Base-by-base conservation (phyloP, 441 rosid species). In the Erodium moschatum region DNA sequence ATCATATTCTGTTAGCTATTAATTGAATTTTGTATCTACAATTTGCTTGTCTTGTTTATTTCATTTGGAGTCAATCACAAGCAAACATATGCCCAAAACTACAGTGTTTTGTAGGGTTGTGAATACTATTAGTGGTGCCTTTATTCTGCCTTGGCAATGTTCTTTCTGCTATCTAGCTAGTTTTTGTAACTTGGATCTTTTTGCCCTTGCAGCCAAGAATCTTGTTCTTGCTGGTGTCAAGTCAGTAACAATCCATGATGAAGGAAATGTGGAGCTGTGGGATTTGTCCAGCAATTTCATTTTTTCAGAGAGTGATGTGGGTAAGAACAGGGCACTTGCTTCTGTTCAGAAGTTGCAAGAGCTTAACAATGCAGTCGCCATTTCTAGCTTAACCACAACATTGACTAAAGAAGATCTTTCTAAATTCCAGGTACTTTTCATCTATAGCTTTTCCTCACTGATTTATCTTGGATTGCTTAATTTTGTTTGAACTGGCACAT, bases 161-260 rank as follows among this genome's bases (percentile, higher is more conserved):
- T 24, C 27, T 24, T 24, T 24, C 27, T 24, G 27, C 27, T 24
- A 2, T 24, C 27, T 24, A 24, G 27, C 38, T 3, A 50, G 19
- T n/a, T 6, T 58, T 58, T 58, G 27, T 58, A 58, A 58, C 24
- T 58, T 20, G 6, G n/a, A n/a, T 46, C 0, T 7, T 40, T 38
- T 65, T 42, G 38, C 9, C 64, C 21, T 46, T 73, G 81, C 87
- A 91, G 97, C 97, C 1, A 91, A 89, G 84, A 91, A 91, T 76
- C 88, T 91, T 44, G 70, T 89, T 69, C 92, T 91, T 62, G 96
- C 96, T 50, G 97, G 97, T 68, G 96, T 91, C 60, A 91, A 91
- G 84, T 89, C 96, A 5, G 96, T 91, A 72, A 89, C 96, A 18
- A 70, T 91, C 80, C 97, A 91, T 50, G 94, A 91, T 75, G 89